Evolutionary conservation across 495 filamentous ascomycete genomes (phyloP).

Genomic region (Aspergillus wentii): DNA sequence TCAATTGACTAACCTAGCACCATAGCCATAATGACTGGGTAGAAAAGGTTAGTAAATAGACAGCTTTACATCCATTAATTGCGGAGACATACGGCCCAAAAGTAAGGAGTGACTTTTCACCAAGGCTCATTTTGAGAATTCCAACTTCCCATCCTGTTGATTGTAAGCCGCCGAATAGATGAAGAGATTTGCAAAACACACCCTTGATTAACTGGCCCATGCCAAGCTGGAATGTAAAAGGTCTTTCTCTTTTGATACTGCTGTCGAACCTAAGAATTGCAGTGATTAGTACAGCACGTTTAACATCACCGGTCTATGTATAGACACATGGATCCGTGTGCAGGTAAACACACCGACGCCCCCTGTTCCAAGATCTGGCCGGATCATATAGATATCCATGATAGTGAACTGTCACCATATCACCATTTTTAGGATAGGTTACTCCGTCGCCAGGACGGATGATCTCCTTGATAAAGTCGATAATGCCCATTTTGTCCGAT

Average conservation of each 20-base stretch:
- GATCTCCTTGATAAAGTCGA: conserved; percentile 42
- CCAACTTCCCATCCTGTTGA: conserved; percentile 21
- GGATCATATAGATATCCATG: conserved; percentile 69
- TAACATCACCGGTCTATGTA: neutral
- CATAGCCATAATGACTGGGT: conserved; percentile 21
- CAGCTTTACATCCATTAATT: neutral
- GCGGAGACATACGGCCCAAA: conserved; percentile 15
- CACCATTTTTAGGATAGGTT: conserved; percentile 48
- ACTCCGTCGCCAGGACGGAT: conserved; percentile 42
- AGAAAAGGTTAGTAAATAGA: too few species aligned
- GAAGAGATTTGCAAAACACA: too few species aligned
- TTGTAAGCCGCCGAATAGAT: too few species aligned
- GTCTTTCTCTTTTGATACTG: conserved; percentile 16
- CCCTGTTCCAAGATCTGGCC: conserved; percentile 32
- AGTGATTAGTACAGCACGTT: neutral
- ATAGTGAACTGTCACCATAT: conserved; percentile 68
- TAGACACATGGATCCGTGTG: neutral
- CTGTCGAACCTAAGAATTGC: conserved; percentile 14
- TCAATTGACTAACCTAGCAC: conserved; percentile 15
- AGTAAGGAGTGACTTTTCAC: conserved; percentile 17
- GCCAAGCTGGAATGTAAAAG: conserved; percentile 17
- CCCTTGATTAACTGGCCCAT: conserved; percentile 17
- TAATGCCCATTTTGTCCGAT: conserved; percentile 24
- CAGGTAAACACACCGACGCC: conserved; percentile 33
- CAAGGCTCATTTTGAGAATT: conserved; percentile 16